Evolutionary conservation across 208 protist genomes (phyloP), one percentile per base, ranked within the genome.

Genomic region (Entamoeba histolytica): DNA sequence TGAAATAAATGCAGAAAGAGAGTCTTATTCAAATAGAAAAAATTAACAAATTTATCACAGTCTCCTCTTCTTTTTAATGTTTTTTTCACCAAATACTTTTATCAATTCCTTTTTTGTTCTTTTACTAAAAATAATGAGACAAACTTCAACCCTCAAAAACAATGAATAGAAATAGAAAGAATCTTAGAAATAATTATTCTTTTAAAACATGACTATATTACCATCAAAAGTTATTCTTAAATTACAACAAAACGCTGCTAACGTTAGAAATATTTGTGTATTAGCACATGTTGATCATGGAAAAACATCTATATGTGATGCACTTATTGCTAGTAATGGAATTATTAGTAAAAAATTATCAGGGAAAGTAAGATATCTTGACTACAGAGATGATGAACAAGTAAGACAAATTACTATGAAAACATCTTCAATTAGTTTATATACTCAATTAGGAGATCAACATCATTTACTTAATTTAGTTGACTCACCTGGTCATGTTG

Each of bases 241-340:
- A 52, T 55, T 92, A 52, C 91, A 92, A 35, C 49, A 49, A 52
- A 92, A 92, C 28, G 19, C 44, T 57, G 7, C 8, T 14, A 35
- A 55, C 1, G n/a, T 94, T 44, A 6, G 94, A 49, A 94, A 93
- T 49, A 55, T 94, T n/a, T 94, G 78, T 57, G 49, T 94, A 12
- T 23, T 94, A 0, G 92, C 94, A 51, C 94, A 94, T 94, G 94
- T 94, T 4, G 94, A 94, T n/a, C 93, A 94, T 57, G 94, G 94
- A 73, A 94, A 94, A 94, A 92, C 61, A 61, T 91, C 94, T 23
- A 23, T 94, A n/a, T 47, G 14, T 49, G 93, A 94, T 94, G 47
- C 92, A 57, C 69, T 94, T 8, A 49, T 94, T 44, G 23, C 61
- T 14, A 50, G 5, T 57, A 93, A 92, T 93, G n/a, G 52, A 39